phyloP scores from a whole-genome alignment of 352 stramenopile species.

The Globisporangium viniferum region DNA sequence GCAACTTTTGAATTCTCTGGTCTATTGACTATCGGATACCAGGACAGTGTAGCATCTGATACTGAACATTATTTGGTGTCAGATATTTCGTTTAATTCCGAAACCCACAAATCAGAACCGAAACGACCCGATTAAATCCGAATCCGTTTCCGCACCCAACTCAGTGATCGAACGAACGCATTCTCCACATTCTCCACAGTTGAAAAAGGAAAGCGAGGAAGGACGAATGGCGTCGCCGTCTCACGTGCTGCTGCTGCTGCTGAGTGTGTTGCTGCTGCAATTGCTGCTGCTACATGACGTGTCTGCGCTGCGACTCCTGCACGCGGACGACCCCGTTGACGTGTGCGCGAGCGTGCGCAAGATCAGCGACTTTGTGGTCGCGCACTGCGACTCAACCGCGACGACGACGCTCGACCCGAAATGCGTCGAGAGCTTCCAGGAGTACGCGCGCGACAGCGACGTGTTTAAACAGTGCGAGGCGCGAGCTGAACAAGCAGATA shows the following conservation, averaged over 20 bases:
- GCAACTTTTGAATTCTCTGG: not conserved
- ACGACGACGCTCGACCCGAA: constrained; percentile 12
- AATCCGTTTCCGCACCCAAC: not conserved
- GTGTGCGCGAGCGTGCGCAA: constrained; percentile 37
- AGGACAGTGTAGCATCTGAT: not conserved
- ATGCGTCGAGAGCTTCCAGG: constrained; percentile 50
- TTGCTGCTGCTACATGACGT: not conserved
- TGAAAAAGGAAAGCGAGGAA: not conserved
- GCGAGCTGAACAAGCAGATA: constrained; percentile 1
- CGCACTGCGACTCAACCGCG: constrained; percentile 27
- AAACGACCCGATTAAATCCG: not conserved
- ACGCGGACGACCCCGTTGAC: not conserved
- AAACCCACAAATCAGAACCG: too few relatives aligned
- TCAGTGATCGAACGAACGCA: not conserved
- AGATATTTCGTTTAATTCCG: too few relatives aligned
- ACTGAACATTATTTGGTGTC: not conserved
- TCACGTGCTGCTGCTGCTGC: not conserved
- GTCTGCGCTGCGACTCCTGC: not conserved
- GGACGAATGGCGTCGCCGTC: not conserved
- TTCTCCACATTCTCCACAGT: not conserved
- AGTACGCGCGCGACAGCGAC: constrained; percentile 39
- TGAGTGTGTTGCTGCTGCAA: not conserved
- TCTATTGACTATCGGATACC: not conserved
- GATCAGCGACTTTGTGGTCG: constrained; percentile 41
- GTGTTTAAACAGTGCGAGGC: constrained; percentile 40